phyloP scores from a whole-genome alignment of 2,329 filamentous ascomycete species.

The Trichoderma sp. region DNA sequence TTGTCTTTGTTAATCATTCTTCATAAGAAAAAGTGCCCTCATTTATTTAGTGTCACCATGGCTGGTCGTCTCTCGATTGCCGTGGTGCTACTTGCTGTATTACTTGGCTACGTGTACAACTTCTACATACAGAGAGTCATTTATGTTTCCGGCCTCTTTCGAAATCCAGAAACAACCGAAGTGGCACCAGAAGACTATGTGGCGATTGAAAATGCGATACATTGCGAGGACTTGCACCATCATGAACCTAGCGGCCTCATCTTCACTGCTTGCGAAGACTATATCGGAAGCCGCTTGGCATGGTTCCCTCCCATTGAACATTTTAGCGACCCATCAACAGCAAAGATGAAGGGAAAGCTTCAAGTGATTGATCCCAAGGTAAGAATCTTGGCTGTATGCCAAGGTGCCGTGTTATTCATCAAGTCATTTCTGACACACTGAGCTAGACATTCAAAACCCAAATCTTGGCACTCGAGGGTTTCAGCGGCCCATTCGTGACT shows the following conservation, averaged over 20 bases:
- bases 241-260: conserved; percentile 46
- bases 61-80: background rate
- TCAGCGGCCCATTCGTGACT: conserved; percentile 51
- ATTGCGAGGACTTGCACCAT: conserved; percentile 60
- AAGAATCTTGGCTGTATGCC: conserved; percentile 20
- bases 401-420: background rate
- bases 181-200: conserved; percentile 33
- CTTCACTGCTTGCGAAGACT: conserved; percentile 56
- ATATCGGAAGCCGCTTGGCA: conserved; percentile 37
- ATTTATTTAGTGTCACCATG: conserved; percentile 4
- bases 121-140: background rate
- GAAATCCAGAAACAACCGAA: conserved; percentile 24
- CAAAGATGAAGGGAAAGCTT: conserved; percentile 41
- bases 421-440: background rate
- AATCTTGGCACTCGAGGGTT: conserved; percentile 33
- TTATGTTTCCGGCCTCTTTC: conserved; percentile 30
- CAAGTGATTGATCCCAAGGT: conserved; percentile 54
- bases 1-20: background rate
- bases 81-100: conserved; percentile 14
- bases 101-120: conserved; percentile 18
- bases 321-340: conserved; percentile 40
- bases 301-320: conserved; percentile 52
- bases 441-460: conserved; percentile 45
- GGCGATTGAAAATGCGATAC: conserved; percentile 48
- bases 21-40: background rate